Base-by-base conservation (phyloP, 2,329 filamentous ascomycete species). In the Scedosporium dehoogii region DNA sequence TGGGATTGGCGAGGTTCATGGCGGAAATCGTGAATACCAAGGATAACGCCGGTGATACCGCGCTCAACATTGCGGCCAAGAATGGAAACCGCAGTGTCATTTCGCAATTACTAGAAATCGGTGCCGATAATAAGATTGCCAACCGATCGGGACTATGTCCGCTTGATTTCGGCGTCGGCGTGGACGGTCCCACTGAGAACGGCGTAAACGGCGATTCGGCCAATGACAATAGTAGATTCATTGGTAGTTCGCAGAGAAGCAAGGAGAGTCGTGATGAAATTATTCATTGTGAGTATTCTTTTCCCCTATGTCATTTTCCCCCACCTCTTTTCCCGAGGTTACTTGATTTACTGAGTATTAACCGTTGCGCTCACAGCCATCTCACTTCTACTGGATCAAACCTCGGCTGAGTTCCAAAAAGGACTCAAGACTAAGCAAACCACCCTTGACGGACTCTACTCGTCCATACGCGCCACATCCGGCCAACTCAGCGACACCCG, bases 41-140 rank as follows among this genome's bases (percentile, higher is more conserved):
- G 69, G 94, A 99, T 73, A 92, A 92, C 69, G 89, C 90, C 41
- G 94, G 94, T 0, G 96, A 99, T 70, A 99, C 94, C 0, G 94
- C 94, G 0, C 79, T 99, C 21, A 97, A 97, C 68, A 88, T 97
- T 65, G 94, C 93, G 1, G 92, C 94, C 1, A 84, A 94, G 65
- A 96, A 97, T 67, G 91, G 92, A 23, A 97, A 96, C 72, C 83
- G 89, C 62, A 96, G 91, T 69, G 96, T 99, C 68, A 96, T 97
- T 63, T 93, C 92, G n/a, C 94, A 99, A 72, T 80, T 99, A 38
- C 81, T 97, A 10, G 94, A 99, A 74, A 92, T 99, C 53, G 92
- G 93, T 63, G 94, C 94, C 1, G 92, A 97, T 73, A 89, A 92
- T n/a, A 86, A 88, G 61, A 92, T 97, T 69, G 84, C 91, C 5